A percentile compares a stretch with the other conserved stretches of the same genome.
Evolutionary conservation across 2,329 filamentous ascomycete genomes (phyloP).

Genomic region (Phoma sp.): DNA sequence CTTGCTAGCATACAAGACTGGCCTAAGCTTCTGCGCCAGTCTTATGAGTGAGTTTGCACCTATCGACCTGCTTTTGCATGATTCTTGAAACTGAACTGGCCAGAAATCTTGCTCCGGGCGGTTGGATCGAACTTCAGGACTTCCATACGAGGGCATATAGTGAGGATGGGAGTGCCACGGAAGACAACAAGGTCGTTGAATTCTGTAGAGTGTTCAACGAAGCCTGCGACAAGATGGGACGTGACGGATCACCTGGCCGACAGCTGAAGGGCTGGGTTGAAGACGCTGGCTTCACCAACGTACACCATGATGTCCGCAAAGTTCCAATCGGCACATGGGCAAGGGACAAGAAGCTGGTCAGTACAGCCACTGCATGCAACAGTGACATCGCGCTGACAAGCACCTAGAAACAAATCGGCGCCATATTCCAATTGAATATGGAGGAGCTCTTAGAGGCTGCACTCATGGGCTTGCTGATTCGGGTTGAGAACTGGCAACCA

Average conservation of each 20-base stretch:
- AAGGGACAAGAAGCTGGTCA: conserved; percentile 25
- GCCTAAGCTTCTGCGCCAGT: conserved; percentile 56
- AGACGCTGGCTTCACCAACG: conserved; percentile 54
- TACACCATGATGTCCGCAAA: conserved; percentile 39
- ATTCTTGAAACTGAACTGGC: not conserved
- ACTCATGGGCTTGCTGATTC: conserved; percentile 24
- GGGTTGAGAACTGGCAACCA: conserved; percentile 47
- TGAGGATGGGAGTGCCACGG: conserved; percentile 36
- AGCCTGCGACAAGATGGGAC: conserved; percentile 14
- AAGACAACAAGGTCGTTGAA: conserved; percentile 13
- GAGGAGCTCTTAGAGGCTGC: conserved; percentile 11
- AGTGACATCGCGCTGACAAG: not conserved
- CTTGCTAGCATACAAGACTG: conserved; percentile 57
- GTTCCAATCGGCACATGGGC: conserved; percentile 27
- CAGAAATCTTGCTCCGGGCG: conserved; percentile 53
- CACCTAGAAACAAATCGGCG: conserved; percentile 9
- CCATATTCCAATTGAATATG: conserved; percentile 4
- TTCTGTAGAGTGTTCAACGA: conserved; percentile 9
- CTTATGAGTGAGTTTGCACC: conserved; percentile 47
- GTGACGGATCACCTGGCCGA: conserved; percentile 23
- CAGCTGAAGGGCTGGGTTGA: conserved; percentile 51
- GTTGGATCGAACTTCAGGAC: conserved; percentile 60
- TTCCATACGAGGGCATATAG: conserved; percentile 51
- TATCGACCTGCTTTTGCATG: not conserved
- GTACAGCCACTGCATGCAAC: not conserved